These are phyloP conservation scores for Grosmannia serpens DNA, from an alignment of 2,329 filamentous ascomycete species.

Conservation along the genomic window DNA sequence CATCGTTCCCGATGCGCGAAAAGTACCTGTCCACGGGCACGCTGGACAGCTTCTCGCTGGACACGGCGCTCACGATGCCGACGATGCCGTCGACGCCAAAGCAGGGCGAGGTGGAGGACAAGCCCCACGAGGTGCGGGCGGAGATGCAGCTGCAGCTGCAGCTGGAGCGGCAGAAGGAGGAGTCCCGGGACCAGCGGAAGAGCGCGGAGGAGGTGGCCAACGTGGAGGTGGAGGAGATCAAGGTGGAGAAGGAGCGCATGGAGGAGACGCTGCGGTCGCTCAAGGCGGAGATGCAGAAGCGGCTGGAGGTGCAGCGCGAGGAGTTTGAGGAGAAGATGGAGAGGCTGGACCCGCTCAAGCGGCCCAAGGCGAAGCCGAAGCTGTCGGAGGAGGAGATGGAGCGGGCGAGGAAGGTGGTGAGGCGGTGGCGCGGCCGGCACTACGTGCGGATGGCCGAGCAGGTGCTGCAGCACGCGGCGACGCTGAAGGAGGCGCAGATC, in stretches of 20 bases:
- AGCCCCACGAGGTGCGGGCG: slow-evolving; percentile 61
- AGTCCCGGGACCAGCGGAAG: slow-evolving; percentile 68
- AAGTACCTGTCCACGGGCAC: slow-evolving; percentile 95
- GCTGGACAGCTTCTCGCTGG: slow-evolving; percentile 89
- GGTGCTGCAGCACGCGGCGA: slow-evolving; percentile 75
- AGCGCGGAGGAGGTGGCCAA: slow-evolving; percentile 63
- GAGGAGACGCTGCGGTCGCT: slow-evolving; percentile 65
- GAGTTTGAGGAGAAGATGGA: slow-evolving; percentile 77
- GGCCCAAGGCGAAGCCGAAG: slow-evolving; percentile 47
- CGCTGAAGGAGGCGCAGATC: slow-evolving; percentile 89
- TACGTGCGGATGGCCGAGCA: slow-evolving; percentile 92
- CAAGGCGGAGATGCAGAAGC: slow-evolving; percentile 81
- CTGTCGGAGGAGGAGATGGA: slow-evolving; percentile 62
- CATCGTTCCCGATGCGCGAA: slow-evolving; percentile 78
- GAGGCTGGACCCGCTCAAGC: slow-evolving; percentile 55
- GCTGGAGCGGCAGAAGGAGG: slow-evolving; percentile 73
- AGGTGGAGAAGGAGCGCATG: slow-evolving; percentile 74
- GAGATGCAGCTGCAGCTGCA: slow-evolving; percentile 76
- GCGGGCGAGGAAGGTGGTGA: slow-evolving; percentile 53
- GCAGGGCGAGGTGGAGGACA: slow-evolving; percentile 61
- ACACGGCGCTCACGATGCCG: slow-evolving; percentile 88
- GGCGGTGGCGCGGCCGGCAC: slow-evolving; percentile 71
- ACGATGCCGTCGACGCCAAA: slow-evolving; percentile 91
- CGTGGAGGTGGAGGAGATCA: slow-evolving; percentile 73
- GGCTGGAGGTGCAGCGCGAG: slow-evolving; percentile 72